Evolutionary conservation across 2,329 filamentous ascomycete genomes (phyloP).

Genomic region (Pseudogymnoascus sp.): DNA sequence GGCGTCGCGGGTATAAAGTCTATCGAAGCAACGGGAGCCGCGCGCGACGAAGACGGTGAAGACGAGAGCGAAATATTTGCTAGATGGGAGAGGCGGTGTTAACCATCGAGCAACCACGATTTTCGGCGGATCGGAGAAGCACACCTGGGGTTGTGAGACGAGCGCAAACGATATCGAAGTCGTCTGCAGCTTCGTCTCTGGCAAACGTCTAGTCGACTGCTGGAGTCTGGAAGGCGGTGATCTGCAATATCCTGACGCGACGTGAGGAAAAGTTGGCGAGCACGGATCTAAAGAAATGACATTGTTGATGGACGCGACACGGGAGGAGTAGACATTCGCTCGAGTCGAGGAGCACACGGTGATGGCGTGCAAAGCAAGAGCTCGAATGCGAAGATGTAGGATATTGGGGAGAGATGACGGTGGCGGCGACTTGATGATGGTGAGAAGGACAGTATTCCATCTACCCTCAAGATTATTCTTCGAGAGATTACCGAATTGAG

Average conservation of each 20-base stretch:
- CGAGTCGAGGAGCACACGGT: slow-evolving; percentile 20
- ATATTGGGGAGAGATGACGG: neutral
- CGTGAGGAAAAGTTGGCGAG: slow-evolving; percentile 11
- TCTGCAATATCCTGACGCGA: slow-evolving; percentile 9
- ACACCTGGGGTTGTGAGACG: slow-evolving; percentile 49
- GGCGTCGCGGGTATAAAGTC: slow-evolving; percentile 35
- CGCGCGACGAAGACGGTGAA: slow-evolving; percentile 35
- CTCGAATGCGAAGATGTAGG: neutral
- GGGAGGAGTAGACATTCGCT: slow-evolving; percentile 21
- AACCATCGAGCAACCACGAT: neutral
- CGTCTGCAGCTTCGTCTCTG: slow-evolving; percentile 49
- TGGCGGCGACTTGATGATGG: neutral
- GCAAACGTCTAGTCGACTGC: slow-evolving; percentile 12
- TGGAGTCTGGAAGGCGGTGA: slow-evolving; percentile 5
- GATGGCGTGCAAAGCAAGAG: slow-evolving; percentile 13
- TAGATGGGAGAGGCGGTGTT: slow-evolving; percentile 12
- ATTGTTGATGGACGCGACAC: slow-evolving; percentile 18
- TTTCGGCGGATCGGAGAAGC: slow-evolving; percentile 11
- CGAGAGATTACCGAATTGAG: neutral
- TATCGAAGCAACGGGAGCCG: slow-evolving; percentile 55
- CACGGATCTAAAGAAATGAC: slow-evolving; percentile 25
- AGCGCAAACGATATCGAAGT: slow-evolving; percentile 52
- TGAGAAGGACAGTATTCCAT: neutral
- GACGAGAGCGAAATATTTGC: slow-evolving; percentile 28
- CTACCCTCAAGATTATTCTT: neutral